Evolutionary conservation across 768 basidiomycete genomes (phyloP), one percentile per base, ranked within the genome.

Genomic region (Panaeolus cyanescens): DNA sequence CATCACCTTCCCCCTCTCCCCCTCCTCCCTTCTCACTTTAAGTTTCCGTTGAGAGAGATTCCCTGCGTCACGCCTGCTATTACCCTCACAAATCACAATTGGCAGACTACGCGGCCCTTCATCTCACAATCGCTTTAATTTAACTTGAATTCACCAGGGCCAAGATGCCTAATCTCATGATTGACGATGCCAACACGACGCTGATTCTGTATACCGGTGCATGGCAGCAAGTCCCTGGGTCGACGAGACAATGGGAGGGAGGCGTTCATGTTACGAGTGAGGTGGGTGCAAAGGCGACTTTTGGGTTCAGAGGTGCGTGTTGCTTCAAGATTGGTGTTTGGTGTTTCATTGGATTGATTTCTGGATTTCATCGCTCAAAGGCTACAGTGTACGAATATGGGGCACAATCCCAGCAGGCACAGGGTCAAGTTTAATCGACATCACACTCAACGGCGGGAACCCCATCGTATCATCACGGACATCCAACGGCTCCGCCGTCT

Each of bases 281-380:
- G 45, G 33, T 60, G 15, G 65, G 69, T 0, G 74, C 75, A 22
- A 62, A 56, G 9, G 67, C 66, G 1, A 64, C 61, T 10, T 70
- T 65, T 39, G 76, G 69, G 68, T 69, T 69, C 37, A 62, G 63
- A 67, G 68, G 68, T 63, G 36, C 28, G 60, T 15, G 33, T 34
- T 6, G 33, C 6, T n/a, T n/a, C n/a, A n/a, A n/a, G n/a, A n/a
- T n/a, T n/a, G n/a, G n/a, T n/a, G n/a, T n/a, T n/a, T n/a, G n/a
- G n/a, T n/a, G n/a, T n/a, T n/a, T n/a, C n/a, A n/a, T n/a, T n/a
- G n/a, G n/a, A n/a, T n/a, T n/a, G n/a, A n/a, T n/a, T n/a, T n/a
- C n/a, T n/a, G n/a, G n/a, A n/a, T n/a, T n/a, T n/a, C 17, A 8
- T 17, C 7, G 40, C 25, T 50, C 15, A 4, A 50, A 68, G 67